phyloP scores from a whole-genome alignment of 192 early-diverging fungal genomes.

The Dissophora globulifera region DNA sequence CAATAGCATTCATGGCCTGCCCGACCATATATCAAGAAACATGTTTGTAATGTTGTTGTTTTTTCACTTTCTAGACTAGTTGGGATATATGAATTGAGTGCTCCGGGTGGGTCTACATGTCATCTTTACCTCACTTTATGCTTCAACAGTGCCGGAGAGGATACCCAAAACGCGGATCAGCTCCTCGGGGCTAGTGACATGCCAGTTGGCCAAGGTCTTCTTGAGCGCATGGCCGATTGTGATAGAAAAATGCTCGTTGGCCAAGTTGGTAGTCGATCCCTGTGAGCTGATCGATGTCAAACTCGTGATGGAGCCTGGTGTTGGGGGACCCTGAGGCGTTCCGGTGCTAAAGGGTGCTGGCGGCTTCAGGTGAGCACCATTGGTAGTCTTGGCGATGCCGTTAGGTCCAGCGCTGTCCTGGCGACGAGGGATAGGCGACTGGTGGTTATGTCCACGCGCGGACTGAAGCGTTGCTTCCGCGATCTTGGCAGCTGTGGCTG shows the following conservation, averaged over 20 bases:
- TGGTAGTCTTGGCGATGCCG: not conserved
- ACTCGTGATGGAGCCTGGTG: conserved; percentile 20
- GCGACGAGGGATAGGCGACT: conserved; percentile 2
- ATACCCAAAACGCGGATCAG: conserved; percentile 62
- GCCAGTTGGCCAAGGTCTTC: conserved; percentile 89
- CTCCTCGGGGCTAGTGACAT: conserved; percentile 75
- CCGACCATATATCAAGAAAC: not conserved
- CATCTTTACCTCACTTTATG: conserved; percentile 13
- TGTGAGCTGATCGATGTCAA: conserved; percentile 16
- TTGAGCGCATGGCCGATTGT: conserved; percentile 89
- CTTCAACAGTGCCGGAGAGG: conserved; percentile 25
- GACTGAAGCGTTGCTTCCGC: conserved; percentile 26
- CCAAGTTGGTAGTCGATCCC: conserved; percentile 10
- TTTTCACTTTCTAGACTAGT: no score
- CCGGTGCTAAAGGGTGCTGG: conserved; percentile 1
- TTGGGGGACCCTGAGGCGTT: conserved; percentile 1
- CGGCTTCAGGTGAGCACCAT: conserved; percentile 14
- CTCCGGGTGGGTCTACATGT: no score
- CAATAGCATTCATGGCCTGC: no score
- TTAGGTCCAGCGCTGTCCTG: not conserved
- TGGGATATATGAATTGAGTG: no score
- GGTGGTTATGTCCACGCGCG: conserved; percentile 15
- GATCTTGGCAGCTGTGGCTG: conserved; percentile 41
- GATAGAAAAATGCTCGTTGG: conserved; percentile 72
- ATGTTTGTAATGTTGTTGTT: no score